Base-by-base conservation (phyloP, 495 filamentous ascomycete genomes). In the Lichina pygmaea region DNA sequence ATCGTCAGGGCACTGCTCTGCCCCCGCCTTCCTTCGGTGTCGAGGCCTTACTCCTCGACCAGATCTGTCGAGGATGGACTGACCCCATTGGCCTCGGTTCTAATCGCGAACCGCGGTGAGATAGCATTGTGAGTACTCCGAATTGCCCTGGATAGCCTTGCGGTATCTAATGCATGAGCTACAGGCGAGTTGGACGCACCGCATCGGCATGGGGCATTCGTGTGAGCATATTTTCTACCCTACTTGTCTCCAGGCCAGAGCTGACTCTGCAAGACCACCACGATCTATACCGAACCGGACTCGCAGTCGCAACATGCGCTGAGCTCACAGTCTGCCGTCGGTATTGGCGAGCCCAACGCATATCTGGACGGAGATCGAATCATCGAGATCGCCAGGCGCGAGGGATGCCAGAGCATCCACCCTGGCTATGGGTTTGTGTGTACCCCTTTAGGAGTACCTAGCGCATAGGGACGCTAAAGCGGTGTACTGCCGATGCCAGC, bases 61-160 rank as follows among this genome's bases (percentile, higher is more conserved):
- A 39, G 13, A 11, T 11, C 36, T 3, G 13, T 15, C 11, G 36
- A 39, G 2, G 36, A 39, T 15, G 36, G 11, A 15, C 36, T 39
- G 36, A 45, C 44, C 11, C 71, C 83, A 9, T 66, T 95, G 46
- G 76, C 77, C 42, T 92, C 84, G 12, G 77, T 95, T 43, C 65
- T 95, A 0, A 95, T 99, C 55, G 89, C 89, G 12, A 99, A 99
- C 56, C 74, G 89, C 51, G 89, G 89, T 49, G 89, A 99, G 57
- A 99, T 99, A 54, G 91, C 89, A 45, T 65, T 95, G 66, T 79
- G 57, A 44, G 67, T 59, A 33, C 13, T 44, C 8, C 16, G 16
- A 9, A 17, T 1, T 34, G 1, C 42, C 6, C 42, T 15, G 16
- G 36, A 11, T 10, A 8, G 1, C 10, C 33, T 41, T n/a, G 39